Evolutionary conservation across 2,329 filamentous ascomycete genomes (phyloP), one percentile per base, ranked within the genome.

Genomic region (Fusarium chlamydosporum): DNA sequence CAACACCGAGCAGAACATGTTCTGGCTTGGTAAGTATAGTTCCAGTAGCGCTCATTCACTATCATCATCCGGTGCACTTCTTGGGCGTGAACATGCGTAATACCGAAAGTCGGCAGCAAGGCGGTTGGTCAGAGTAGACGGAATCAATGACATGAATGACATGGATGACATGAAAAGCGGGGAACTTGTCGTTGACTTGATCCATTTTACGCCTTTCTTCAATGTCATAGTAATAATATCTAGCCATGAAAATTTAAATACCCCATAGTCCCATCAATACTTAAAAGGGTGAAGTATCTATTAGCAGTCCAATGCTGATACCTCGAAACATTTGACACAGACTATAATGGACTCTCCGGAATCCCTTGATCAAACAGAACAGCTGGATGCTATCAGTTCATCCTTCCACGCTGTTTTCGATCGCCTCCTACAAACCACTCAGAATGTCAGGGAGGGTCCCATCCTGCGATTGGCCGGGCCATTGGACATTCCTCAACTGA

Each of bases 331-430:
- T 23, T 23, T 29, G 29, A 29, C 7, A 29, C 29, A 29, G n/a
- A n/a, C 12, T 15, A 3, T 4, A 15, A 63, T 63, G 61, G 26
- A 31, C 7, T 31, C 37, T 35, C 18, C 18, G 16, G 7, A 23
- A 3, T 16, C 38, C 4, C 23, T n/a, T 15, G n/a, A 23, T 3
- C 60, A 57, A 13, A 26, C 37, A 11, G 60, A 64, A 16, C 16
- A 51, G 23, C 42, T 63, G 0, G 43, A 63, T 4, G 27, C 42
- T 2, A 38, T 64, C 11, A 50, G 60, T n/a, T 45, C 23, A 8
- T 13, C 42, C 4, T 64, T 63, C 11, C 58, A 57, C 6, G 42
- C n/a, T 1, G 26, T 62, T 15, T 63, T 63, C 6, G 50, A 63
- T 48, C 58, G 33, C 2, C 15, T 63, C 3, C 40, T 63, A 1